Evolutionary conservation across 1,284 basidiomycete genomes (phyloP), one percentile per base, ranked within the genome.

Genomic region (Cryptococcus sp.): DNA sequence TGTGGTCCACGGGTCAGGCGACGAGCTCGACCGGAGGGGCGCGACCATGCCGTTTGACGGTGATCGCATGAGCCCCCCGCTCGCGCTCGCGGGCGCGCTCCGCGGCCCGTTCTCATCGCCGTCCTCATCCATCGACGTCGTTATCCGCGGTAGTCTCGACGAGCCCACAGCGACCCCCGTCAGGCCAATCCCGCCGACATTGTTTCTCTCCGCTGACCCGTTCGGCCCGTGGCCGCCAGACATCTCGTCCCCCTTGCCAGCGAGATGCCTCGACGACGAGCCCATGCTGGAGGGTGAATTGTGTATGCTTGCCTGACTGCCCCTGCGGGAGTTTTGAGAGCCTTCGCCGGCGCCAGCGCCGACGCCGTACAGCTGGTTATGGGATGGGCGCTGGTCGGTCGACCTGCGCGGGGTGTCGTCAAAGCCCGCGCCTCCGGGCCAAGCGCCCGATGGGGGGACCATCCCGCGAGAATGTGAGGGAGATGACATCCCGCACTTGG

Each of bases 1-100:
- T 16, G 48, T 44, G 4, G 55, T 53, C 54, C 65, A 61, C 16
- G 72, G 70, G 24, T 72, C 70, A 4, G 72, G 72, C 1, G 68
- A 67, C 1, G 73, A 72, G 4, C 67, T 64, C 2, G 71, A 72
- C 33, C 73, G 64, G 3, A 68, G 38, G 0, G 73, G 73, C 6
- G 45, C 55, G 11, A 59, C 55, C 16, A 23, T 51, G n/a, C 57
- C 57, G 35, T 55, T 62, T 6, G 48, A 18, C 39, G 42, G 46
- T 50, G 46, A 52, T 38, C 52, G 38, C 43, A 33, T 42, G 12
- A 42, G 63, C 44, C 46, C 48, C 23, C 60, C 60, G 42, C 23
- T 46, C n/a, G 46, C 60, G 42, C 23, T 46, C n/a, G 46, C 50
- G 9, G 63, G 68, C 45, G 69, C 69, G 52, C 64, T 67, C 24